These are phyloP conservation scores for Saturnispora ahearnii DNA, from an alignment of 805 yeast species.

Conservation along the genomic window DNA sequence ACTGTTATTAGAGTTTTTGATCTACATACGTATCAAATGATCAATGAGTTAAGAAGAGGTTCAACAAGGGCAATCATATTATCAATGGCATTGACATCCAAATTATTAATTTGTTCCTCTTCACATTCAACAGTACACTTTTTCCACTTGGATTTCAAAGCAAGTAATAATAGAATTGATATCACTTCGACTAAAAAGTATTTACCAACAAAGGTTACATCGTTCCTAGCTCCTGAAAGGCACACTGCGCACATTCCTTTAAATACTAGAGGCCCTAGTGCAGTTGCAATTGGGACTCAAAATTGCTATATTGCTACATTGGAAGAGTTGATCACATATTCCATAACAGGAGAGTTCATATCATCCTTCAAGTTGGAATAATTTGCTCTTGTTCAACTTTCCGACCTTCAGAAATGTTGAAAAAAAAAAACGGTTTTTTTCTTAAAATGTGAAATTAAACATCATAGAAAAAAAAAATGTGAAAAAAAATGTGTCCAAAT, in stretches of 20 bases:
- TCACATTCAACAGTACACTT: slow-evolving; percentile 91
- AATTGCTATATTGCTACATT: slow-evolving; percentile 59
- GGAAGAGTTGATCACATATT: neutral
- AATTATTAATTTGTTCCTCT: slow-evolving; percentile 74
- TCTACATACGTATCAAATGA: slow-evolving; percentile 50
- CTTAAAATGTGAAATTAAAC: neutral
- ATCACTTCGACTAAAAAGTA: slow-evolving; percentile 26
- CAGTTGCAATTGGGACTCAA: slow-evolving; percentile 30
- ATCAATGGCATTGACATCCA: slow-evolving; percentile 65
- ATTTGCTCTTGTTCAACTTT: neutral
- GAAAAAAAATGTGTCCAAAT: slow-evolving; percentile 1
- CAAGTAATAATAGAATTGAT: neutral
- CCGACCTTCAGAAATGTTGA: neutral
- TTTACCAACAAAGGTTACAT: slow-evolving; percentile 69
- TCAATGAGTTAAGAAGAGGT: slow-evolving; percentile 75
- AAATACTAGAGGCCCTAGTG: slow-evolving; percentile 17
- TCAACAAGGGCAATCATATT: slow-evolving; percentile 75
- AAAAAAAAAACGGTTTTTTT: neutral
- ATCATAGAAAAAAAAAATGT: neutral
- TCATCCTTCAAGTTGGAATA: neutral
- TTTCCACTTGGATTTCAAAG: slow-evolving; percentile 29
- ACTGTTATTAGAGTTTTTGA: slow-evolving; percentile 80
- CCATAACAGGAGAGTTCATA: neutral
- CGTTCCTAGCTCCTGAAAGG: slow-evolving; percentile 79
- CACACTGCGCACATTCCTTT: slow-evolving; percentile 85